phyloP scores from a whole-genome alignment of 805 yeast species.

The Ogataea zsoltii region DNA sequence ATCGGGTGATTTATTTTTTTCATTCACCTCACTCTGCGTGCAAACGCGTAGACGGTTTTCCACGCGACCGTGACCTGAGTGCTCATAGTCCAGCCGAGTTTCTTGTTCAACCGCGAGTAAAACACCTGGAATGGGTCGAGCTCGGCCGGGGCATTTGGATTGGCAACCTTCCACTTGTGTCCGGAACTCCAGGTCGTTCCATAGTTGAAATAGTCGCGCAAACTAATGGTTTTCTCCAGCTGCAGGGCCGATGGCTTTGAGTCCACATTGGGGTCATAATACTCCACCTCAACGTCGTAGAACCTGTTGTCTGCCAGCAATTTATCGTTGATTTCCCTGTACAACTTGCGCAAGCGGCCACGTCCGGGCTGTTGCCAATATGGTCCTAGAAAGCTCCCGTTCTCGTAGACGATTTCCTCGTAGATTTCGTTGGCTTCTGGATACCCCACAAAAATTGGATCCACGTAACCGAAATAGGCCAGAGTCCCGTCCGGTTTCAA shows the following conservation, averaged over 20 bases:
- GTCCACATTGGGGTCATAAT: constrained; percentile 28
- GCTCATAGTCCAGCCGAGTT: constrained; percentile 46
- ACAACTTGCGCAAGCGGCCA: constrained; percentile 44
- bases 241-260: constrained; percentile 26
- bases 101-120: constrained; percentile 37
- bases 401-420: constrained; percentile 42
- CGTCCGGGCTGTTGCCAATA: constrained; percentile 92
- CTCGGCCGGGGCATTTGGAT: constrained; percentile 29
- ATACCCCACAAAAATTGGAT: constrained; percentile 54
- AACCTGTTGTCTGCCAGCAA: constrained; percentile 38
- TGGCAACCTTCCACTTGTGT: constrained; percentile 51
- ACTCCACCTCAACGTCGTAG: constrained; percentile 32
- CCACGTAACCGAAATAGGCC: constrained; percentile 79
- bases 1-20: background rate
- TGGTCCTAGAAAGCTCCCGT: constrained; percentile 52
- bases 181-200: constrained; percentile 71
- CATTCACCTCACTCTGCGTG: constrained; percentile 33
- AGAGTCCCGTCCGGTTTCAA: constrained; percentile 48
- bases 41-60: constrained; percentile 52
- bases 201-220: constrained; percentile 52
- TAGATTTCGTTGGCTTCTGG: constrained; percentile 59
- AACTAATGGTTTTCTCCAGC: constrained; percentile 40
- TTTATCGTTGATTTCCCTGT: constrained; percentile 40
- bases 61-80: constrained; percentile 45
- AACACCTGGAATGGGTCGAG: constrained; percentile 38